Evolutionary conservation across 1,284 basidiomycete species (phyloP).

Genomic region (Naganishia cerealis): DNA sequence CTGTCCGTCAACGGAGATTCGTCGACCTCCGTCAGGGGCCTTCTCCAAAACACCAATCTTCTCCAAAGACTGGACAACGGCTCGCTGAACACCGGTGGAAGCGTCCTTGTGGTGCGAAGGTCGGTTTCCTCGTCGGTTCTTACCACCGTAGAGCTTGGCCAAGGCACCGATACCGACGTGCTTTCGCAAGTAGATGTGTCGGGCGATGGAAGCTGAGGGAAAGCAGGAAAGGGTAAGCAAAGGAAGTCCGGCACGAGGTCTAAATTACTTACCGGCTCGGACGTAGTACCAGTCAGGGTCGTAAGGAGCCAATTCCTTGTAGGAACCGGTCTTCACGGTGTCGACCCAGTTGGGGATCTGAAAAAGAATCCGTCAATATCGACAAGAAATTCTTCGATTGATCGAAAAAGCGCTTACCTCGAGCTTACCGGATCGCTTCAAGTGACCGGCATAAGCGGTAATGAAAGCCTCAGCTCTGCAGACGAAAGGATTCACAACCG

Average conservation of each 20-base stretch:
- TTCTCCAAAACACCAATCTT: slow-evolving; percentile 98
- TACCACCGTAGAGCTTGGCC: slow-evolving; percentile 93
- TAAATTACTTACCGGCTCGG: slow-evolving; percentile 73
- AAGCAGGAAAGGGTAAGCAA: slow-evolving; percentile 6
- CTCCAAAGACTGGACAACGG: slow-evolving; percentile 92
- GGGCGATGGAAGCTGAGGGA: slow-evolving; percentile 81
- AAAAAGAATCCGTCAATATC: slow-evolving; percentile 47
- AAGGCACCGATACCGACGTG: slow-evolving; percentile 95
- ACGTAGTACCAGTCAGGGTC: slow-evolving; percentile 99
- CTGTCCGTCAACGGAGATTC: slow-evolving; percentile 95
- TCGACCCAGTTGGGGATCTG: slow-evolving; percentile 97
- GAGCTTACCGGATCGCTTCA: slow-evolving; percentile 94
- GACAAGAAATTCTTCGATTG: slow-evolving; percentile 68
- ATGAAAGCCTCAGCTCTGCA: slow-evolving; percentile 85
- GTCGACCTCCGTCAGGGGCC: slow-evolving; percentile 87
- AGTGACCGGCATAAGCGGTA: slow-evolving; percentile 84
- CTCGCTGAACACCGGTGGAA: slow-evolving; percentile 84
- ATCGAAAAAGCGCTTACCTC: slow-evolving; percentile 70
- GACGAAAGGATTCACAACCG: slow-evolving; percentile 7
- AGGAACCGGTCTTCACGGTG: slow-evolving; percentile 96
- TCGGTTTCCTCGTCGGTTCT: slow-evolving; percentile 90
- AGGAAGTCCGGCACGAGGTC: background rate
- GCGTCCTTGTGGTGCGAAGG: slow-evolving; percentile 90
- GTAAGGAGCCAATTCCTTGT: slow-evolving; percentile 98
- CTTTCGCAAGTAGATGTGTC: slow-evolving; percentile 99